A percentile compares a stretch with the other conserved stretches of the same genome.
Evolutionary conservation across 2,329 filamentous ascomycete species (phyloP).

Genomic region (Calonectria pseudoreteaudii): DNA sequence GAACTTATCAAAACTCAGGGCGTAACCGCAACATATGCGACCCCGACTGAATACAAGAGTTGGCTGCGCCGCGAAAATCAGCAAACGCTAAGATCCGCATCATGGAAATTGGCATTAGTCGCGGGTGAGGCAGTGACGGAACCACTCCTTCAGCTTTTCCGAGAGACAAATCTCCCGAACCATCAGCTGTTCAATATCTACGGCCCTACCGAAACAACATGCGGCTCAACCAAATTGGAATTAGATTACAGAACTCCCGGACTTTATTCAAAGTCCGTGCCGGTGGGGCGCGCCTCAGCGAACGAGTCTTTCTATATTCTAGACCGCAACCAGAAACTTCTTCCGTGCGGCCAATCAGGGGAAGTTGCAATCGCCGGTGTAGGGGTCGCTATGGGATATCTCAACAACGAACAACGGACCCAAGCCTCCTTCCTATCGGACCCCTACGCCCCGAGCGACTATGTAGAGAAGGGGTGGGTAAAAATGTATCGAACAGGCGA

Average conservation of each 20-base stretch:
- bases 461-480: neutral
- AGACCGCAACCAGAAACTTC: neutral
- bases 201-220: conserved; percentile 4
- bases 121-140: neutral
- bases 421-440: conserved; percentile 14
- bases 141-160: neutral
- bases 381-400: neutral
- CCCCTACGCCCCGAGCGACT: neutral
- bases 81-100: neutral
- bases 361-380: neutral
- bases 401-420: conserved; percentile 5
- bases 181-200: neutral
- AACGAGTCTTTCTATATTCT: conserved; percentile 1
- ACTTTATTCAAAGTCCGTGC: neutral
- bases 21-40: conserved; percentile 17
- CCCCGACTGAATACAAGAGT: conserved; percentile 22
- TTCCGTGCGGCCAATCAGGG: neutral
- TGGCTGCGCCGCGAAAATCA: conserved; percentile 17
- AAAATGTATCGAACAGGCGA: conserved; percentile 35
- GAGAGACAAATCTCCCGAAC: neutral
- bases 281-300: neutral
- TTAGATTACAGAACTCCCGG: neutral
- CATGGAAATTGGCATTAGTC: conserved; percentile 1
- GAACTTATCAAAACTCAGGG: conserved; percentile 17
- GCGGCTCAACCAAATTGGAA: neutral